These are phyloP conservation scores for Clavispora santaluciae DNA, from an alignment of 805 yeast species.

Conservation along the genomic window DNA sequence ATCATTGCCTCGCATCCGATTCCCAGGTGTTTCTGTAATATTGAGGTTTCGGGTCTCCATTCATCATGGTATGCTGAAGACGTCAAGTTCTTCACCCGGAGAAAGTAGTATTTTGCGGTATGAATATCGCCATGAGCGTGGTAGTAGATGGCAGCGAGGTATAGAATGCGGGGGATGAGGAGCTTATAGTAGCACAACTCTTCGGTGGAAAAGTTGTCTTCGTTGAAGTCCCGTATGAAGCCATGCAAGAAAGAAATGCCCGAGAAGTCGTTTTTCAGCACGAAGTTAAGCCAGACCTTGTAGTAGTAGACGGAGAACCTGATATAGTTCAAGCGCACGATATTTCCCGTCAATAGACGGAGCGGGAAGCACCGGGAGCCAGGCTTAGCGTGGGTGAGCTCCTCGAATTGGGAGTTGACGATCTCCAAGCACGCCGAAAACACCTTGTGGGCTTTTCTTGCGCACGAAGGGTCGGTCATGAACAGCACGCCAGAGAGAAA, in stretches of 20 bases:
- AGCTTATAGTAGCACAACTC: conserved; percentile 34
- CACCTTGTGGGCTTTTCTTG: conserved; percentile 29
- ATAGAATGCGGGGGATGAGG: conserved; percentile 34
- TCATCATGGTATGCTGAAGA: conserved; percentile 1
- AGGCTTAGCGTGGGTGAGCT: conserved; percentile 3
- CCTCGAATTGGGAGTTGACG: conserved; percentile 7
- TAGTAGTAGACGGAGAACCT: conserved; percentile 26
- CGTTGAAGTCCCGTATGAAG: conserved; percentile 34
- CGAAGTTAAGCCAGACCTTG: conserved; percentile 32
- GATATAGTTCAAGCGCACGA: conserved; percentile 26
- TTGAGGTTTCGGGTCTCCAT: not conserved
- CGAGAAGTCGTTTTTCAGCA: conserved; percentile 19
- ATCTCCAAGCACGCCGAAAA: conserved; percentile 30
- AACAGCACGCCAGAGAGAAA: conserved; percentile 40
- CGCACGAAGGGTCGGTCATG: conserved; percentile 31
- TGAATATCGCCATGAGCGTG: conserved; percentile 34
- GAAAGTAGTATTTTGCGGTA: conserved; percentile 37
- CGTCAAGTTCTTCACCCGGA: conserved; percentile 26
- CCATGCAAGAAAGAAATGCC: conserved; percentile 21
- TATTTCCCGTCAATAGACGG: conserved; percentile 7
- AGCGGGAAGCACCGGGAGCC: conserved; percentile 4
- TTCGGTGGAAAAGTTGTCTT: conserved; percentile 31
- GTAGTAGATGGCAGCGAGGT: conserved; percentile 35
- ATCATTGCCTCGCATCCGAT: conserved; percentile 20
- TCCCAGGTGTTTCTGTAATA: conserved; percentile 15